Evolutionary conservation across 768 basidiomycete species (phyloP).

Genomic region (Boletus eberwhitei): DNA sequence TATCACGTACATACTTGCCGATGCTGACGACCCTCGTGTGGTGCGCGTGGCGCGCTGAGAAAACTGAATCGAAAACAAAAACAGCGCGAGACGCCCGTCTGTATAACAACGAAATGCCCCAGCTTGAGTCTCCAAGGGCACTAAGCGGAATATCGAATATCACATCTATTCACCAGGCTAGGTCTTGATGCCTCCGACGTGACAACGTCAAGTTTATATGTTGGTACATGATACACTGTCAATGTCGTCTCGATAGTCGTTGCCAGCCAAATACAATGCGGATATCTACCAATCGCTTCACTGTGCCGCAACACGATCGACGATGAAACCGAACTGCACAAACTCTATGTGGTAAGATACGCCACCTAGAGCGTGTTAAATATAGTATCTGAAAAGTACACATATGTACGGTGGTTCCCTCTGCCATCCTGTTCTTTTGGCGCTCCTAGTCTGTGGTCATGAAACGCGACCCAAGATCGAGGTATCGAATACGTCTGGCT

Average conservation of each 20-base stretch:
- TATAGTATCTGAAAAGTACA: constrained; percentile 19
- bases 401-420: constrained; percentile 14
- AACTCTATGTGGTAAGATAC: constrained; percentile 14
- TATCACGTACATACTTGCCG: no score
- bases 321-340: neutral
- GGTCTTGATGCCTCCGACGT: neutral
- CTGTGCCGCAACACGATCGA: neutral
- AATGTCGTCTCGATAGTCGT: neutral
- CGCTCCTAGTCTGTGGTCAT: constrained; percentile 6
- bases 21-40: neutral
- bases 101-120: neutral
- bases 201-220: neutral
- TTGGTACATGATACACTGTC: neutral
- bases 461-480: neutral
- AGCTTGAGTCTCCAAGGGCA: neutral
- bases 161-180: no score
- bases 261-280: neutral
- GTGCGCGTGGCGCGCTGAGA: neutral
- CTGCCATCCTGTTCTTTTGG: constrained; percentile 3
- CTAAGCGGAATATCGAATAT: neutral
- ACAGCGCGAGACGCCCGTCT: neutral
- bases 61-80: neutral
- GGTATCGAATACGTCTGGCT: neutral
- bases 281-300: constrained; percentile 4
- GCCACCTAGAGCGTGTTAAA: constrained; percentile 15